These are phyloP conservation scores for Pyrus pyrifolia DNA, from an alignment of 306 rosid genomes.

Conservation along the genomic window DNA sequence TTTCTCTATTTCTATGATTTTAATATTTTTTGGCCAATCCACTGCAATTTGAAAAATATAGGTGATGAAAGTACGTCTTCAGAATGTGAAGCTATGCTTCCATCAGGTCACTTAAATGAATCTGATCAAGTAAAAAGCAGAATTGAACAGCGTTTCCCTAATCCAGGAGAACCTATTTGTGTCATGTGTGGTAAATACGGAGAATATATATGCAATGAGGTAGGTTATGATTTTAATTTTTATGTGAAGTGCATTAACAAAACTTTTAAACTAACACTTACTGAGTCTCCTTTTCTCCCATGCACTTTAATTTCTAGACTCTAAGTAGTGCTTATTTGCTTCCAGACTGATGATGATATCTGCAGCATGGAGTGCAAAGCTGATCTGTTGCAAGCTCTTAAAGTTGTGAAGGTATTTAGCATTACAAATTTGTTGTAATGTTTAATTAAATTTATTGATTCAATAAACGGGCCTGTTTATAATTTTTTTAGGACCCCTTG, in stretches of 20 bases:
- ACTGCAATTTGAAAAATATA: slow-evolving; percentile 16
- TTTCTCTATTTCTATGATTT: not conserved
- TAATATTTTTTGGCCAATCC: not conserved
- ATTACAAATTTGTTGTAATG: not conserved
- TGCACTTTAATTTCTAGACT: not conserved
- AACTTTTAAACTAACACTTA: not conserved
- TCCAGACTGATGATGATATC: slow-evolving; percentile 74
- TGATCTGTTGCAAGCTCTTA: slow-evolving; percentile 51
- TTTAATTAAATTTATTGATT: not conserved
- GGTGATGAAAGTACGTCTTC: slow-evolving; percentile 61
- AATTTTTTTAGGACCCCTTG: slow-evolving; percentile 35
- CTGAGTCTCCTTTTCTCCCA: not conserved
- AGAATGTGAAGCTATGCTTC: slow-evolving; percentile 27
- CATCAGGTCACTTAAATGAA: slow-evolving; percentile 29
- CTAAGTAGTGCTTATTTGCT: slow-evolving; percentile 14
- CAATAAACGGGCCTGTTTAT: not conserved
- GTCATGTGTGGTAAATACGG: slow-evolving; percentile 79
- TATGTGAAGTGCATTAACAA: not conserved
- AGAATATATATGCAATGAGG: slow-evolving; percentile 82
- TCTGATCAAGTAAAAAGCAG: slow-evolving; percentile 44
- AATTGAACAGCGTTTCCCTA: slow-evolving; percentile 64
- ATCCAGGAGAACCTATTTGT: slow-evolving; percentile 75
- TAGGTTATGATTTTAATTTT: slow-evolving; percentile 16
- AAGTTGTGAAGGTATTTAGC: slow-evolving; percentile 36
- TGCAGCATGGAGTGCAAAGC: slow-evolving; percentile 89